Evolutionary conservation across 2,329 filamentous ascomycete genomes (phyloP), one percentile per base, ranked within the genome.

Genomic region (Blastomyces emzantsi): DNA sequence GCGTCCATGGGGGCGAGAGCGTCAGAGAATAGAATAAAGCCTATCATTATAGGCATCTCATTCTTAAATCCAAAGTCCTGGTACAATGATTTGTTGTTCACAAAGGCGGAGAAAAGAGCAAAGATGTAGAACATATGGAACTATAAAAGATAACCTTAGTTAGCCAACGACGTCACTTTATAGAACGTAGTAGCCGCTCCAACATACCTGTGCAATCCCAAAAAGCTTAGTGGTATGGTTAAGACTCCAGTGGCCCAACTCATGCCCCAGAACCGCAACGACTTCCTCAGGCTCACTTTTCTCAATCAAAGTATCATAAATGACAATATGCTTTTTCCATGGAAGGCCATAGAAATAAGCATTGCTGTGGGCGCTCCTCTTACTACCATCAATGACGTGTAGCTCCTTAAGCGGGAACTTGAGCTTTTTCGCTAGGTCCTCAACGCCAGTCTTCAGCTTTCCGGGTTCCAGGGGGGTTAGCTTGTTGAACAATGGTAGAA

Each of bases 251-350:
- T 99, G 94, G 61, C 94, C 94, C 58, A 99, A 85, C 78, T 99
- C 94, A 75, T 99, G 94, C 45, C 91, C 92, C 62, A 99, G 81
- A 62, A 99, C 92, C 68, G 94, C 93, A 64, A 96, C 90, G 51
- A 99, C 92, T 77, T 99, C 94, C 73, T 94, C 84, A 3, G 90
- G 87, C 66, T 92, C 86, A 75, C 89, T 94, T 85, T 97, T 96
- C 78, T 97, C 93, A 67, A 99, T 92, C 67, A 99, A 80, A 5
- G 95, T 99, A 75, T 99, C 94, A 75, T 96, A 99, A 73, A 99
- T 95, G 72, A 99, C 94, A 80, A 99, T 99, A 81, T 97, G 95
- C 85, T 97, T 97, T 85, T 97, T 97, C 92, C 93, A 99, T 52
- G 94, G 94, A 63, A 99, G 85, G 65, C 94, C 94, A 71, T 95